Evolutionary conservation across 345 rosid genomes (phyloP).

Genomic region (Pelargonium nanum): DNA sequence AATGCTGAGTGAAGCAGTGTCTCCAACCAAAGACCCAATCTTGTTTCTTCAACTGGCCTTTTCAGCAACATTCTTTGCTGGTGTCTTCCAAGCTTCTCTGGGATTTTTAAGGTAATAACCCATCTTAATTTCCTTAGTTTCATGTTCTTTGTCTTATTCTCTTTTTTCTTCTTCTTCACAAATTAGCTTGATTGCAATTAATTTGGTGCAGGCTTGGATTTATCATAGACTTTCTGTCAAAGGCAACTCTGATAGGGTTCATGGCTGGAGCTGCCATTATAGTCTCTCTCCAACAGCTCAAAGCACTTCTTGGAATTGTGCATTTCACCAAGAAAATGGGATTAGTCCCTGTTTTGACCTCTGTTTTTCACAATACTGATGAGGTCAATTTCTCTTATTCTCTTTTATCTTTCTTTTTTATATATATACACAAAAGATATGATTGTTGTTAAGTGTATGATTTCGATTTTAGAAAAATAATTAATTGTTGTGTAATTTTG

Average conservation of each 20-base stretch:
- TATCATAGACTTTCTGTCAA: slow-evolving; percentile 81
- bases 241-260: slow-evolving; percentile 82
- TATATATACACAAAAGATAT: too few species aligned
- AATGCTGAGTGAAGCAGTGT: slow-evolving; percentile 79
- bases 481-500: background rate
- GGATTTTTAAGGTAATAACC: slow-evolving; percentile 82
- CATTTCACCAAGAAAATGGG: slow-evolving; percentile 84
- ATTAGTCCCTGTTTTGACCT: slow-evolving; percentile 66
- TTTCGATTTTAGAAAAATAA: too few species aligned
- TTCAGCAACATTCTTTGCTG: slow-evolving; percentile 87
- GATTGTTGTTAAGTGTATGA: too few species aligned
- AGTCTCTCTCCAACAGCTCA: slow-evolving; percentile 88
- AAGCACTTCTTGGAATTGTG: slow-evolving; percentile 81
- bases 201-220: slow-evolving; percentile 59
- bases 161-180: background rate
- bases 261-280: slow-evolving; percentile 97
- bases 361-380: slow-evolving; percentile 56
- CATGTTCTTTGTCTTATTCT: background rate
- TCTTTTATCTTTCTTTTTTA: too few species aligned
- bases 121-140: background rate
- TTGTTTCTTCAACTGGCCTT: slow-evolving; percentile 85
- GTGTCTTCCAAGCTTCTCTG: slow-evolving; percentile 84
- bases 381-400: slow-evolving; percentile 54
- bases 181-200: background rate
- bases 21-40: slow-evolving; percentile 48